These are phyloP conservation scores for Hemisphaericaspora xylofermentans DNA, from an alignment of 1,139 yeast genomes.

Conservation along the genomic window DNA sequence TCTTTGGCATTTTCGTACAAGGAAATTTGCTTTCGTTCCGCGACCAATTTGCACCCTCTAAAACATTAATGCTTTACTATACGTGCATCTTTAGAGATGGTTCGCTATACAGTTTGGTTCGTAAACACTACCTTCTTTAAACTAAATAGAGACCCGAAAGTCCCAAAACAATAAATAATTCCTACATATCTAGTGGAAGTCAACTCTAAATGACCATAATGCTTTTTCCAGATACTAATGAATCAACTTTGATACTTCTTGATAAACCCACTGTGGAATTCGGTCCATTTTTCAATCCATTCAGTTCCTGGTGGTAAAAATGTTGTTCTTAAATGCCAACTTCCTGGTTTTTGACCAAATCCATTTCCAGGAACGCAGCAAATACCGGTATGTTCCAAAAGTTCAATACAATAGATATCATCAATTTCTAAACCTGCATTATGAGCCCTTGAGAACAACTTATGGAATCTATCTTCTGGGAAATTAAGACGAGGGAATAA, in stretches of 20 bases:
- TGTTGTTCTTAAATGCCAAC: slow-evolving; percentile 92
- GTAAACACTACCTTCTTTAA: too few species aligned
- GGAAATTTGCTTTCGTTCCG: too few species aligned
- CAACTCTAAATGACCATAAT: too few species aligned
- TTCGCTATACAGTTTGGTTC: too few species aligned
- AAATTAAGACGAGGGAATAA: slow-evolving; percentile 78
- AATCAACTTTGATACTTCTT: slow-evolving; percentile 38
- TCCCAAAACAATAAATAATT: too few species aligned
- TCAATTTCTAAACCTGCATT: slow-evolving; percentile 63
- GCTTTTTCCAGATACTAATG: too few species aligned
- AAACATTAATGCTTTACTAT: too few species aligned
- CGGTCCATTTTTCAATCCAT: slow-evolving; percentile 75
- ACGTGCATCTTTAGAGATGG: too few species aligned
- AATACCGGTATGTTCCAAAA: slow-evolving; percentile 87
- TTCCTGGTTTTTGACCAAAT: slow-evolving; percentile 86
- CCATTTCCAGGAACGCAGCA: slow-evolving; percentile 98
- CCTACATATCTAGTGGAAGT: too few species aligned
- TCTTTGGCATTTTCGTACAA: too few species aligned
- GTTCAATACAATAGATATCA: slow-evolving; percentile 80
- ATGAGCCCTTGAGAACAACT: slow-evolving; percentile 62
- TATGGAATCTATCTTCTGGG: slow-evolving; percentile 43
- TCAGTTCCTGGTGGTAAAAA: slow-evolving; percentile 93
- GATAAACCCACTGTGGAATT: slow-evolving; percentile 74
- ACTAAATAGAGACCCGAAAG: too few species aligned
- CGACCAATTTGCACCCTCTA: too few species aligned